A percentile compares a stretch with the other conserved stretches of the same genome.
phyloP scores from a whole-genome alignment of 108 stramenopile species.

The Nitzschia sp. region DNA sequence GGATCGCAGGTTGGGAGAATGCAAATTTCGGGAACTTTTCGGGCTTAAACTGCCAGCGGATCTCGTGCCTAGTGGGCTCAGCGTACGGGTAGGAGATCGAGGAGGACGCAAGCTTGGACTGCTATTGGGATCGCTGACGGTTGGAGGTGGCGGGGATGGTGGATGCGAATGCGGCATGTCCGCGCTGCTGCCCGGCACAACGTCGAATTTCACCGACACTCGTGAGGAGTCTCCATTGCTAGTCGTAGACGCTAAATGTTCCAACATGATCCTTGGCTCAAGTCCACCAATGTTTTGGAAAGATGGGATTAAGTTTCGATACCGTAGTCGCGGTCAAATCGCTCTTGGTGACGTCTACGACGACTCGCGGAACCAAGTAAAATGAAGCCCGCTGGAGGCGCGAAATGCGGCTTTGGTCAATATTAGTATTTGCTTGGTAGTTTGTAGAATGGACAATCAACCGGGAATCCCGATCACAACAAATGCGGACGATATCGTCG shows the following conservation, averaged over 20 bases:
- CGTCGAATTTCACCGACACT: background rate
- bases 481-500: too few relatives aligned
- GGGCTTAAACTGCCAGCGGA: slow-evolving; percentile 2
- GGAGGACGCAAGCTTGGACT: background rate
- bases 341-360: too few relatives aligned
- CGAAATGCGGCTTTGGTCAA: too few relatives aligned
- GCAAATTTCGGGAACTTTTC: background rate
- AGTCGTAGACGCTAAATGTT: background rate
- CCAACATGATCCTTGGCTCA: background rate
- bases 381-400: too few relatives aligned
- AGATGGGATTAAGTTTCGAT: too few relatives aligned
- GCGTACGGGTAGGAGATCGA: background rate
- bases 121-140: background rate
- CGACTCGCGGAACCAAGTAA: too few relatives aligned
- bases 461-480: too few relatives aligned
- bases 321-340: too few relatives aligned
- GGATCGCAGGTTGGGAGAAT: slow-evolving; percentile 17
- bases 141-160: slow-evolving; percentile 3
- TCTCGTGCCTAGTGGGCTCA: too few relatives aligned
- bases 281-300: too few relatives aligned
- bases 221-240: background rate
- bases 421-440: too few relatives aligned
- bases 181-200: background rate
- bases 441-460: too few relatives aligned
- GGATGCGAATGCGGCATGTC: background rate